A percentile compares a stretch with the other conserved stretches of the same genome.
phyloP scores from a whole-genome alignment of 805 yeast species.

The Metschnikowia sp. region DNA sequence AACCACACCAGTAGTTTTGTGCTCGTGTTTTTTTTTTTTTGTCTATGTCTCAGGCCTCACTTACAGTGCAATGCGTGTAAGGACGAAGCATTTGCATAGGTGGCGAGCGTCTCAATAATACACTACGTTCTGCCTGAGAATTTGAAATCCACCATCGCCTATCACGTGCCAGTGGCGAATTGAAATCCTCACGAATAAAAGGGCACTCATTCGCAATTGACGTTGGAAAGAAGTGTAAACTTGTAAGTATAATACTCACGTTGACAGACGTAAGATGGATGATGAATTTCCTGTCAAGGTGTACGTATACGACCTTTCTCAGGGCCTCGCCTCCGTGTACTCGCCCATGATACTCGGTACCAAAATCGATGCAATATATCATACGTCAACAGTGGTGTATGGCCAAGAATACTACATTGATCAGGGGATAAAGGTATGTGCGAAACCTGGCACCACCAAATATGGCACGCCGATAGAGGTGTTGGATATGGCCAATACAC shows the following conservation, averaged over 20 bases:
- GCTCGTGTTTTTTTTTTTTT: neutral
- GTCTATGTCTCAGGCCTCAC: too few species aligned
- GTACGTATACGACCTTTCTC: slow-evolving; percentile 61
- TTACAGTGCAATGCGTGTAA: too few species aligned
- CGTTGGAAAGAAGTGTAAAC: too few species aligned
- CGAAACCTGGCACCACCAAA: slow-evolving; percentile 51
- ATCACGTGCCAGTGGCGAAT: too few species aligned
- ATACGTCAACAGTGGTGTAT: slow-evolving; percentile 55
- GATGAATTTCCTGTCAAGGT: slow-evolving; percentile 41
- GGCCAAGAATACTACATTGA: slow-evolving; percentile 59
- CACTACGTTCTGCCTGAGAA: too few species aligned
- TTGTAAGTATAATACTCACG: too few species aligned
- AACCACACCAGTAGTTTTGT: neutral
- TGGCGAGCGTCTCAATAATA: too few species aligned
- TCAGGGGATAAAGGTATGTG: slow-evolving; percentile 46
- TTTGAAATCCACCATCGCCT: too few species aligned
- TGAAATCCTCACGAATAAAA: too few species aligned
- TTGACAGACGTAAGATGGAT: slow-evolving; percentile 3
- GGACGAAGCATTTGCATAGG: too few species aligned
- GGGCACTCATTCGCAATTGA: too few species aligned
- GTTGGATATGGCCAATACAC: slow-evolving; percentile 52
- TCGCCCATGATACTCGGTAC: slow-evolving; percentile 51
- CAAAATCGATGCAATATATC: slow-evolving; percentile 62
- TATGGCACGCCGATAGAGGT: slow-evolving; percentile 57
- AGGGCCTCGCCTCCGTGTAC: slow-evolving; percentile 54